Evolutionary conservation across 2,329 filamentous ascomycete genomes (phyloP).

Genomic region (Hymenoscyphus linearis): DNA sequence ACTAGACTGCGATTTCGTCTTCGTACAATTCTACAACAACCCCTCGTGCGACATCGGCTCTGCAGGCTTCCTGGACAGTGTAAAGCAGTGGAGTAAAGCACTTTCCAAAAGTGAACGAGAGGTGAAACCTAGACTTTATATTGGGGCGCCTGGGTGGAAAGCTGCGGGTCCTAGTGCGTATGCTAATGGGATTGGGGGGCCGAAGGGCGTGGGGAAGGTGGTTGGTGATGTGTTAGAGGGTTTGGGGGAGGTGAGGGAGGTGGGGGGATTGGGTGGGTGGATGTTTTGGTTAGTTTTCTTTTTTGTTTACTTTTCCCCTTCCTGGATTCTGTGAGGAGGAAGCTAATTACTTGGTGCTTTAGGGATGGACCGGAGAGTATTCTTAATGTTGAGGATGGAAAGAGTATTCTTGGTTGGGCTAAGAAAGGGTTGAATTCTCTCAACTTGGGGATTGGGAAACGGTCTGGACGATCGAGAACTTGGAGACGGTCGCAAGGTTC

Average conservation of each 20-base stretch:
- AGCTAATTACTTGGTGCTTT: conserved; percentile 33
- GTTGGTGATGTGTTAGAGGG: too few relatives aligned
- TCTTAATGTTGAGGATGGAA: conserved; percentile 27
- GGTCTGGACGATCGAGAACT: too few relatives aligned
- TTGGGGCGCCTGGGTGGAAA: conserved; percentile 32
- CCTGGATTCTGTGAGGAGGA: conserved; percentile 7
- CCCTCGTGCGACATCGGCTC: conserved; percentile 31
- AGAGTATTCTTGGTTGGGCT: conserved; percentile 24
- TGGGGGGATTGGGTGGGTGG: conserved; percentile 35
- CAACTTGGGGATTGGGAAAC: too few relatives aligned
- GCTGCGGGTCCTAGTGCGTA: conserved; percentile 33
- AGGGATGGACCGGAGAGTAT: conserved; percentile 30
- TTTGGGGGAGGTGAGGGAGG: conserved; percentile 25
- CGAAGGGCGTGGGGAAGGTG: conserved; percentile 22
- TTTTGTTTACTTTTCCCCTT: background rate
- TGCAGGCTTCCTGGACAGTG: conserved; percentile 25
- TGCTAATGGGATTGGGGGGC: conserved; percentile 18
- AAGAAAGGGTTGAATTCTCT: conserved; percentile 17
- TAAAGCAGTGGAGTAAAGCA: conserved; percentile 33
- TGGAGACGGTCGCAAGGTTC: too few relatives aligned
- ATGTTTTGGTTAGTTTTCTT: conserved; percentile 33
- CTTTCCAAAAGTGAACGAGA: conserved; percentile 12
- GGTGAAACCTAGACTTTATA: conserved; percentile 30
- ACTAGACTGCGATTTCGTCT: conserved; percentile 36
- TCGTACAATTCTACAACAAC: conserved; percentile 41